Base-by-base conservation (phyloP, 202 grass and related monocot species). In the Alloteropsis angusta region DNA sequence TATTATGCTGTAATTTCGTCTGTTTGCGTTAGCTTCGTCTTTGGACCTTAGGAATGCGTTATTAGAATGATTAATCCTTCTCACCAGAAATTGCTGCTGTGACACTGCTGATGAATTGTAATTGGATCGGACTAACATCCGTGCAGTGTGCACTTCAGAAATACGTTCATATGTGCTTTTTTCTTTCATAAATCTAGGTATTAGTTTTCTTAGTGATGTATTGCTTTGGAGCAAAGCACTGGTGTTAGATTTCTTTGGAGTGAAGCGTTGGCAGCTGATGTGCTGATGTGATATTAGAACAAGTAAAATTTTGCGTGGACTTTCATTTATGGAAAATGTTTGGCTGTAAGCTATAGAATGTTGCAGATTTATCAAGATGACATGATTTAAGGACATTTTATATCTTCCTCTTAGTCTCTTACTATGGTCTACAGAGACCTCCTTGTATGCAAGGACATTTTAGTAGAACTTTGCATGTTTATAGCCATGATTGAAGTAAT, bases 181-280 rank as follows among this genome's bases (percentile, higher is more conserved):
- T 30, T 30, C 10, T 23, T 67, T 12, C 19, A 16, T 57, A 15
- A 15, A 39, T 67, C 59, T 60, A 45, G 71, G 16, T 53, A 41
- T 71, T 46, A 2, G 26, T 77, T 71, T 71, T 11, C 26, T 36
- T 47, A 21, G 17, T 18, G 56, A 71, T 41, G 65, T 7, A 17
- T 76, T 80, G 28, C 70, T 80, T 88, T 22, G 56, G 71, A 64
- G 76, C 44, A 22, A 71, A 58, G 47, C 32, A 9, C 13, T 4
- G 16, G 4, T 21, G 17, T 14, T 80, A 19, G 37, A 12, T 80
- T 67, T 28, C 15, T 74, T 73, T 74, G n/a, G 25, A 26, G 74
- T 39, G 46, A 79, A 85, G 6, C 36, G n/a, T 52, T 54, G 35
- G 30, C 37, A 76, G 56, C 68, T 70, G 21, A 48, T 74, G 46